Evolutionary conservation across 1,284 basidiomycete genomes (phyloP).

Genomic region (Boletus smithii): DNA sequence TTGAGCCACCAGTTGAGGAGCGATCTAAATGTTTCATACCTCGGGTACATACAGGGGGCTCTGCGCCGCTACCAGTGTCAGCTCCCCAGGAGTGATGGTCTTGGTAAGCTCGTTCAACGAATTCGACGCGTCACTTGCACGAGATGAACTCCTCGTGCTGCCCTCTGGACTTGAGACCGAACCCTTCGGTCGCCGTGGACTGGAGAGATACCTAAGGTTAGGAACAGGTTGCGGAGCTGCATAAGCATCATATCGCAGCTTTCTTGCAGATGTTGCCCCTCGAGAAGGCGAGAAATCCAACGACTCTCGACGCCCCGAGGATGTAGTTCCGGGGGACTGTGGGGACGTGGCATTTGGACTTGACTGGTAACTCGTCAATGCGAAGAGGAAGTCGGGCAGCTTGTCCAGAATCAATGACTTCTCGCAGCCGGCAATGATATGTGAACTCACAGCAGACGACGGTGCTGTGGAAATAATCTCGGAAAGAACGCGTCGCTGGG

Average conservation of each 20-base stretch:
- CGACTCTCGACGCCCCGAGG: conserved; percentile 12
- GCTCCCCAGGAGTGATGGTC: conserved; percentile 54
- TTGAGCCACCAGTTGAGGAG: background rate
- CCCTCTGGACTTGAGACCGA: conserved; percentile 27
- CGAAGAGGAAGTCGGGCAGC: conserved; percentile 66
- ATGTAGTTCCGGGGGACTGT: conserved; percentile 14
- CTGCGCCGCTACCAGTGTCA: conserved; percentile 45
- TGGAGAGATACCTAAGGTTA: conserved; percentile 40
- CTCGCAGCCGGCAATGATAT: background rate
- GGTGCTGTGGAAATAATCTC: conserved; percentile 44
- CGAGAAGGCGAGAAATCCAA: conserved; percentile 35
- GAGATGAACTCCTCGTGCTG: conserved; percentile 25
- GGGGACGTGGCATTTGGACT: conserved; percentile 12
- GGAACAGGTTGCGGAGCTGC: conserved; percentile 52
- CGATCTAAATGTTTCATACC: conserved; percentile 17
- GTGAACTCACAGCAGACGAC: conserved; percentile 49
- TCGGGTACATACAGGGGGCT: conserved; percentile 17
- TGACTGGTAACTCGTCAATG: conserved; percentile 41
- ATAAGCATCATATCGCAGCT: conserved; percentile 69
- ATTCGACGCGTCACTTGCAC: conserved; percentile 26
- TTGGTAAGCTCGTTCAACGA: conserved; percentile 36
- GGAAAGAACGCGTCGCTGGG: conserved; percentile 42
- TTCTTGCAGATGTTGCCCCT: conserved; percentile 36
- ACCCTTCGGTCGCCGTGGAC: conserved; percentile 21
- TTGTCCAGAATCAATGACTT: conserved; percentile 29